These are phyloP conservation scores for Eruca vesicaria DNA, from an alignment of 441 rosid genomes.

Conservation along the genomic window DNA sequence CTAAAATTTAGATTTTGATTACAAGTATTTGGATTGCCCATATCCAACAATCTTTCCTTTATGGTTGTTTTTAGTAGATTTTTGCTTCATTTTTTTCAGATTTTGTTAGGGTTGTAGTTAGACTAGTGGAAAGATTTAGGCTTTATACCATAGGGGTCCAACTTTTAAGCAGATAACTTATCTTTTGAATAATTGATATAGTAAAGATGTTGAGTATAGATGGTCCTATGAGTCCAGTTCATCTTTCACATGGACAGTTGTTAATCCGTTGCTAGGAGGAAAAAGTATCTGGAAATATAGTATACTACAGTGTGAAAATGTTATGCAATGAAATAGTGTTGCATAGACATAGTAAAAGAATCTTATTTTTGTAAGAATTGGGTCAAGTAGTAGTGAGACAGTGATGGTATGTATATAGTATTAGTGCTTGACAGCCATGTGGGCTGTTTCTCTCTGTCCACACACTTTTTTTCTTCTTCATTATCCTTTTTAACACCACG, in stretches of 20 bases:
- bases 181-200: background rate
- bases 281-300: slow-evolving; percentile 6
- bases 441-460: slow-evolving; percentile 26
- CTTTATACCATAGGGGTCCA: background rate
- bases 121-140: background rate
- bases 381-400: slow-evolving; percentile 27
- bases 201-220: background rate
- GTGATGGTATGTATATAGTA: slow-evolving; percentile 14
- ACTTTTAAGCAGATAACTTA: background rate
- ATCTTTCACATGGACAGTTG: slow-evolving; percentile 32
- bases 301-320: background rate
- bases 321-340: background rate
- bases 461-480: background rate
- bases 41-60: background rate
- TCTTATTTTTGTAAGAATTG: background rate
- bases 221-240: slow-evolving; percentile 29
- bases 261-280: background rate
- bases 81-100: background rate
- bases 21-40: background rate
- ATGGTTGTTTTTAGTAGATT: background rate
- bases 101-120: background rate
- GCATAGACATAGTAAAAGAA: background rate
- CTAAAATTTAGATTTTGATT: too few relatives aligned
- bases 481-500: background rate
- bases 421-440: slow-evolving; percentile 33